Conservation (phyloP, 2,329 filamentous ascomycete genomes). For the Aspergillus sp. region DNA sequence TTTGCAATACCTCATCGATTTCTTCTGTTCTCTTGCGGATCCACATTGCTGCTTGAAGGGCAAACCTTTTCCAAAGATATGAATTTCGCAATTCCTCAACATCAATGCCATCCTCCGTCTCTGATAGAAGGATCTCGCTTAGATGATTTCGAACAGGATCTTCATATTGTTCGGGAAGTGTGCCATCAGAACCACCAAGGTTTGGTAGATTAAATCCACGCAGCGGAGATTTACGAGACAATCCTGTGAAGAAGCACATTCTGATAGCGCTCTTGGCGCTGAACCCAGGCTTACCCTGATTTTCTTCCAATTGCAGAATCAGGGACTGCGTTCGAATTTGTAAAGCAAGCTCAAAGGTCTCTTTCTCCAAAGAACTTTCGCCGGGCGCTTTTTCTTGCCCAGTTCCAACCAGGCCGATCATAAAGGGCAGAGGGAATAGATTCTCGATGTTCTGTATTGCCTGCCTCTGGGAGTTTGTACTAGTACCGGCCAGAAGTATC, state of each 20-base stretch:
- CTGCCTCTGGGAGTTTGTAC: slow-evolving; percentile 17
- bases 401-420: slow-evolving; percentile 26
- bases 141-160: slow-evolving; percentile 37
- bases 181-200: slow-evolving; percentile 39
- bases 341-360: slow-evolving; percentile 51
- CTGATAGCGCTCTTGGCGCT: slow-evolving; percentile 42
- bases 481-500: slow-evolving; percentile 33
- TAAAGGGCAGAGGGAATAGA: slow-evolving; percentile 36
- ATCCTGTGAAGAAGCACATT: slow-evolving; percentile 41
- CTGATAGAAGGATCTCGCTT: slow-evolving; percentile 41
- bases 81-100: slow-evolving; percentile 43
- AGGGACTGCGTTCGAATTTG: slow-evolving; percentile 57
- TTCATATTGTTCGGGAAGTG: slow-evolving; percentile 37
- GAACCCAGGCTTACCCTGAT: slow-evolving; percentile 32
- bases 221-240: slow-evolving; percentile 22
- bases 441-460: slow-evolving; percentile 33
- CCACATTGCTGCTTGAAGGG: slow-evolving; percentile 49
- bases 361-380: slow-evolving; percentile 41
- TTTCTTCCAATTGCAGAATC: slow-evolving; percentile 44
- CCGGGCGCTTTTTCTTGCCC: slow-evolving; percentile 24
- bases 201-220: slow-evolving; percentile 30
- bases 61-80: slow-evolving; percentile 54
- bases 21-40: slow-evolving; percentile 46
- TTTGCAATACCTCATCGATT: slow-evolving; percentile 43
- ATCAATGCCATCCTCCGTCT: slow-evolving; percentile 36